A percentile compares a stretch with the other conserved stretches of the same genome.
Evolutionary conservation across 1,284 basidiomycete genomes (phyloP).

Genomic region (Lignosus rhinocerotis): DNA sequence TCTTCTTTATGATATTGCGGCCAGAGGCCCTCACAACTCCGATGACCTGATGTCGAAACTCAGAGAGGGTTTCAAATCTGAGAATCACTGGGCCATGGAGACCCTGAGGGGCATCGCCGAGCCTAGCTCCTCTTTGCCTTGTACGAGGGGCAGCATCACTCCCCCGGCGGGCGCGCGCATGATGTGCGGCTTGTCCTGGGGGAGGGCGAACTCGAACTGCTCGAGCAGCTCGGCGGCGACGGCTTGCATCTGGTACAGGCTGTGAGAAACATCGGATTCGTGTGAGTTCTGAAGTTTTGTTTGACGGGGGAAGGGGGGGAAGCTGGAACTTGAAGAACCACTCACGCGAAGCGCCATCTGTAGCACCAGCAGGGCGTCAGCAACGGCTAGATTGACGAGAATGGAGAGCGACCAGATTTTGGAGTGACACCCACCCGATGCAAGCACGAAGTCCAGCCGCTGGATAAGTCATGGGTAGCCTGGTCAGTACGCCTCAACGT

Average conservation of each 20-base stretch:
- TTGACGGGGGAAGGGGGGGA: background rate
- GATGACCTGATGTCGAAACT: no score
- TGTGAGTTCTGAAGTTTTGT: background rate
- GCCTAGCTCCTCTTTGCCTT: background rate
- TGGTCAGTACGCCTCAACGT: background rate
- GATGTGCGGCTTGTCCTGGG: conserved; percentile 13
- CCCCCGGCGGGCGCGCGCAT: background rate
- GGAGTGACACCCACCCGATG: conserved; percentile 30
- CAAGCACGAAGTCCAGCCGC: conserved; percentile 12
- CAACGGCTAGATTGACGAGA: background rate
- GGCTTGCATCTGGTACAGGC: conserved; percentile 48
- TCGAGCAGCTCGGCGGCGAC: conserved; percentile 48
- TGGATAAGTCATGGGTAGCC: background rate
- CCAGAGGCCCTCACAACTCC: no score
- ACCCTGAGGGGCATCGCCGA: conserved; percentile 6
- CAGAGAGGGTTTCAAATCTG: no score
- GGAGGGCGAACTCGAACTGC: conserved; percentile 45
- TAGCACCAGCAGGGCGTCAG: no score
- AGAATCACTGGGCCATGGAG: background rate
- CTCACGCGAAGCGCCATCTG: conserved; percentile 45
- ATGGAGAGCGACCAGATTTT: no score
- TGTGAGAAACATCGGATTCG: conserved; percentile 8
- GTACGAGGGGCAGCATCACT: background rate
- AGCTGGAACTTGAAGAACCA: background rate
- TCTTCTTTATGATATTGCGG: no score